Conservation (phyloP, 2,329 filamentous ascomycete species). For the Fusarium luffae region DNA sequence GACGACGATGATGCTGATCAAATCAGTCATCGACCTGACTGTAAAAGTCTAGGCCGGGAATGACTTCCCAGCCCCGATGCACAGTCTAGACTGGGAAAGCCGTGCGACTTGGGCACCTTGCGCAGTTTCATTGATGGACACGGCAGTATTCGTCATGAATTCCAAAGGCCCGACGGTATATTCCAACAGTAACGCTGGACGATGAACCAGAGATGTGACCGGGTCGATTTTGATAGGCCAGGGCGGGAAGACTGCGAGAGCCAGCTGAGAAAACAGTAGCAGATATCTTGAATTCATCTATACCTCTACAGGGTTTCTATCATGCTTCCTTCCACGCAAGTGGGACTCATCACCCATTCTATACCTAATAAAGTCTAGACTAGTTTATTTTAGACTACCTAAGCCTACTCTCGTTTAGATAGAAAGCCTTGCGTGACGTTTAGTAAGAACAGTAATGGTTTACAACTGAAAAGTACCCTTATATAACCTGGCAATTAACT, state of each 20-base stretch:
- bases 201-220: background rate
- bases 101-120: rapidly evolving
- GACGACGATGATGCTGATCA: too few species aligned
- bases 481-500: too few species aligned
- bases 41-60: too few species aligned
- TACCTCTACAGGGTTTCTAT: background rate
- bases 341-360: too few species aligned
- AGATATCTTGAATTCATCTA: background rate
- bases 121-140: rapidly evolving
- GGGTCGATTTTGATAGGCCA: background rate
- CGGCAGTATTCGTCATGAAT: background rate
- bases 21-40: too few species aligned
- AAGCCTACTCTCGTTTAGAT: too few species aligned
- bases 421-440: too few species aligned
- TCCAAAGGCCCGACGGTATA: background rate
- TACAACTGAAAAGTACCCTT: too few species aligned
- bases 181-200: background rate
- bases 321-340: too few species aligned
- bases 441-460: too few species aligned
- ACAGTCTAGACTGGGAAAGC: background rate
- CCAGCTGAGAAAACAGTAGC: background rate
- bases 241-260: rapidly evolving
- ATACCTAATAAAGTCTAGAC: too few species aligned
- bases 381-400: too few species aligned
- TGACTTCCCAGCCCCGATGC: background rate